phyloP scores from a whole-genome alignment of 192 early-diverging fungal species.

The Mortierella claussenii region DNA sequence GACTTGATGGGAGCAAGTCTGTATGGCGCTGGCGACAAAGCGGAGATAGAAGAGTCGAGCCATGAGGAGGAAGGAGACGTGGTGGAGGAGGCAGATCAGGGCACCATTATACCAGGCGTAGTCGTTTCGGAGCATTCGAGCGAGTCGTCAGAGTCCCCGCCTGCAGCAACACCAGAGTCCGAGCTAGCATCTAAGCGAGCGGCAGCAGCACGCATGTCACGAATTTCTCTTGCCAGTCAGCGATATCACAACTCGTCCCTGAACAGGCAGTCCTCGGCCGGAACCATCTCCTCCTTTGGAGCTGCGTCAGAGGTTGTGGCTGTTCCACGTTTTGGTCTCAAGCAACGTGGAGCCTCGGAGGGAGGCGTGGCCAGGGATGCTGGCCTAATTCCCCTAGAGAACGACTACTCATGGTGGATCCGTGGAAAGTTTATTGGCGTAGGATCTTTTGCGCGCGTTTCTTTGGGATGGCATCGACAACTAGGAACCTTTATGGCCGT shows the following conservation, averaged over 20 bases:
- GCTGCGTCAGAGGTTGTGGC: conserved; percentile 14
- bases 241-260: conserved; percentile 35
- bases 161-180: background rate
- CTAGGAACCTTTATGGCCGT: conserved; percentile 96
- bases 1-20: conserved; percentile 7
- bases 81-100: conserved; percentile 6
- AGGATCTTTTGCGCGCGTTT: conserved; percentile 97
- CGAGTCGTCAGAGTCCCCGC: background rate
- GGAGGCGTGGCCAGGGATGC: conserved; percentile 4
- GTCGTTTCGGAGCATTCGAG: conserved; percentile 35
- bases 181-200: conserved; percentile 22
- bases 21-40: background rate
- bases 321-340: conserved; percentile 9
- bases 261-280: conserved; percentile 29
- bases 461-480: conserved; percentile 87
- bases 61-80: conserved; percentile 23
- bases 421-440: conserved; percentile 91
- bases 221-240: conserved; percentile 41
- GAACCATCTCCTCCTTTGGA: conserved; percentile 30
- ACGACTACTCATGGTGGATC: conserved; percentile 73
- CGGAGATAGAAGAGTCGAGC: background rate
- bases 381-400: conserved; percentile 30
- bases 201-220: conserved; percentile 37
- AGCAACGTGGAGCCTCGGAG: conserved; percentile 14
- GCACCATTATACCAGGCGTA: conserved; percentile 25